Conservation (phyloP, 2,329 filamentous ascomycete species). For the Elsinoe batatas region DNA sequence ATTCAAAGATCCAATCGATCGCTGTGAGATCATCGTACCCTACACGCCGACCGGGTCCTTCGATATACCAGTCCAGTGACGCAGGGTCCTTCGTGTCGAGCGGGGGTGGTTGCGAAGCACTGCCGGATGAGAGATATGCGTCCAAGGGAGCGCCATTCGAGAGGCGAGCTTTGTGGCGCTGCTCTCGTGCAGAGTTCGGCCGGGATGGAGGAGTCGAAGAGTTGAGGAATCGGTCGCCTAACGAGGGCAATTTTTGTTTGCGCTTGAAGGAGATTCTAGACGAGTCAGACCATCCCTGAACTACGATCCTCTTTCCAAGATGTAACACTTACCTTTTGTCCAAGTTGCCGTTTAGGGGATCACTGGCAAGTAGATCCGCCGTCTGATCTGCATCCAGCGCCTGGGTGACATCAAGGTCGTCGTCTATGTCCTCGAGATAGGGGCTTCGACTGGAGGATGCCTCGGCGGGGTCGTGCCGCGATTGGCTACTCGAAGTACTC, state of each 20-base stretch:
- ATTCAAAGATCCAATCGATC: slow-evolving; percentile 99
- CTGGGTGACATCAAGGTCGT: slow-evolving; percentile 22
- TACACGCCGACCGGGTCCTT: slow-evolving; percentile 79
- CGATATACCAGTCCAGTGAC: slow-evolving; percentile 70
- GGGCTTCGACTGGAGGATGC: slow-evolving; percentile 37
- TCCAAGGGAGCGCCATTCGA: slow-evolving; percentile 24
- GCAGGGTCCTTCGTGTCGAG: slow-evolving; percentile 36
- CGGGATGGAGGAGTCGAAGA: slow-evolving; percentile 20
- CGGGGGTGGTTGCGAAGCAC: slow-evolving; percentile 14
- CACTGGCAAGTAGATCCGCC: slow-evolving; percentile 29
- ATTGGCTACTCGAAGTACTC: slow-evolving; percentile 24
- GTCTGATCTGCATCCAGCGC: slow-evolving; percentile 35
- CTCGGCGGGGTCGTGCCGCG: slow-evolving; percentile 29
- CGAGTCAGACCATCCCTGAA: neutral
- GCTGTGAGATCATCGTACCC: slow-evolving; percentile 94
- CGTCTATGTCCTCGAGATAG: slow-evolving; percentile 30
- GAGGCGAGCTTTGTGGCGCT: slow-evolving; percentile 10
- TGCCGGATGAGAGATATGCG: slow-evolving; percentile 29
- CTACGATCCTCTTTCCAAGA: slow-evolving; percentile 12
- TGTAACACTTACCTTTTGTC: slow-evolving; percentile 32
- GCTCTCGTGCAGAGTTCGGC: slow-evolving; percentile 21
- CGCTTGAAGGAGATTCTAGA: slow-evolving; percentile 59
- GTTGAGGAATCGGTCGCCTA: slow-evolving; percentile 35
- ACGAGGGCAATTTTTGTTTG: slow-evolving; percentile 44
- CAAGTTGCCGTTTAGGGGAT: slow-evolving; percentile 31